A percentile compares a stretch with the other conserved stretches of the same genome.
Evolutionary conservation across 2,329 filamentous ascomycete genomes (phyloP).

Genomic region (Cladorrhinum sp.): DNA sequence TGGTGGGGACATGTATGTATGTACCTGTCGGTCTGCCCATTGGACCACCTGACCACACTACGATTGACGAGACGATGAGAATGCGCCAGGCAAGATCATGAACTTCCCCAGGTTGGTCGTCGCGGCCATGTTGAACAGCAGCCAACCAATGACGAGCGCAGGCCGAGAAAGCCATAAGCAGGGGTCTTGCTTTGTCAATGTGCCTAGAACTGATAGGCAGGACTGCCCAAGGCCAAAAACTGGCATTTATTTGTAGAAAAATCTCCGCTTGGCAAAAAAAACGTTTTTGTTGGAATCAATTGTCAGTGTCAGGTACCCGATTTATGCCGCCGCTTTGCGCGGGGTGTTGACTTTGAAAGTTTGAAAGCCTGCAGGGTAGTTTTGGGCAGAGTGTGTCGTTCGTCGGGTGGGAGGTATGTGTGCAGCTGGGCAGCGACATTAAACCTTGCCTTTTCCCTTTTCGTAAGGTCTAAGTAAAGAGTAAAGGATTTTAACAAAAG

Average conservation of each 20-base stretch:
- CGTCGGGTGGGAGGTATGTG: slow-evolving; percentile 6
- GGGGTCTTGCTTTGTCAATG: slow-evolving; percentile 17
- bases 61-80: slow-evolving; percentile 23
- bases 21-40: slow-evolving; percentile 5
- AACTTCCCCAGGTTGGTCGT: slow-evolving; percentile 19
- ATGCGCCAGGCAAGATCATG: slow-evolving; percentile 28
- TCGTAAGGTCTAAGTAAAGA: background rate
- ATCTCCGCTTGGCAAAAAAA: background rate
- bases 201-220: slow-evolving; percentile 16
- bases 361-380: slow-evolving; percentile 1
- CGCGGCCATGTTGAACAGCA: slow-evolving; percentile 20
- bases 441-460: background rate
- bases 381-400: slow-evolving; percentile 14
- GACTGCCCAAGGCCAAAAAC: slow-evolving; percentile 17
- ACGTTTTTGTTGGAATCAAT: background rate
- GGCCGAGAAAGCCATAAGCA: slow-evolving; percentile 9
- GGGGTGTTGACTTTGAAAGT: too few relatives aligned
- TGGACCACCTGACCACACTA: slow-evolving; percentile 3
- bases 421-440: slow-evolving; percentile 8
- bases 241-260: background rate
- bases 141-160: slow-evolving; percentile 25
- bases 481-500: background rate
- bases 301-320: background rate
- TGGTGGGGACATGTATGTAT: background rate
- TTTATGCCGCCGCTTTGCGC: background rate